These are phyloP conservation scores for Penicillium manginii DNA, from an alignment of 495 filamentous ascomycete genomes.

Conservation along the genomic window DNA sequence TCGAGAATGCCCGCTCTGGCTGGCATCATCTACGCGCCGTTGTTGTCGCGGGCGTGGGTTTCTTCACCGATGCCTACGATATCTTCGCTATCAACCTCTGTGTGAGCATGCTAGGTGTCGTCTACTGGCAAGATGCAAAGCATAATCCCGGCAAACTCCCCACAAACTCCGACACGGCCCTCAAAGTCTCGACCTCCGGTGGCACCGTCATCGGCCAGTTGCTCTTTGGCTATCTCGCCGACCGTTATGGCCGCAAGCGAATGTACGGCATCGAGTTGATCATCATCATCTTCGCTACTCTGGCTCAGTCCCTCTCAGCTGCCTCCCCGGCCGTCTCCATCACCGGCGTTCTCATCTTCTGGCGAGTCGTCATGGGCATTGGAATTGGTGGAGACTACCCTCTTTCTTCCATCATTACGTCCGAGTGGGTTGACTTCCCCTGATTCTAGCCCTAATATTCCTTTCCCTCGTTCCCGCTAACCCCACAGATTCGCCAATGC, in stretches of 20 bases:
- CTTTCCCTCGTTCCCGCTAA: constrained; percentile 1
- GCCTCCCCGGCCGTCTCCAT: constrained; percentile 70
- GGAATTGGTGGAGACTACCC: constrained; percentile 90
- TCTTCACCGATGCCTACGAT: constrained; percentile 81
- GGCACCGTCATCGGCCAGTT: constrained; percentile 88
- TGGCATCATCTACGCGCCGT: constrained; percentile 79
- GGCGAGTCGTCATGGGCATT: constrained; percentile 83
- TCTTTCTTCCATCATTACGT: constrained; percentile 81
- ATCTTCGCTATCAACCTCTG: constrained; percentile 81
- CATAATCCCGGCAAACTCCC: constrained; percentile 59
- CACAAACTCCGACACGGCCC: constrained; percentile 71
- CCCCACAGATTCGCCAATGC: constrained; percentile 71
- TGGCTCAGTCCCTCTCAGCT: constrained; percentile 75
- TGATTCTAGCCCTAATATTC: no score
- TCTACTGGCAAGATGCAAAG: constrained; percentile 64
- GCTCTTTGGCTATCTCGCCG: constrained; percentile 78
- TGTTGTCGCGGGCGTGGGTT: constrained; percentile 80
- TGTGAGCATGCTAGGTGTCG: constrained; percentile 72
- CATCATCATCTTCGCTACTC: constrained; percentile 82
- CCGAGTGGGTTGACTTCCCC: constrained; percentile 56
- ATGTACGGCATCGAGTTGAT: constrained; percentile 92
- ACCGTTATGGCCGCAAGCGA: constrained; percentile 75
- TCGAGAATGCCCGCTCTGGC: constrained; percentile 79
- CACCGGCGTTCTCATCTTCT: constrained; percentile 81
- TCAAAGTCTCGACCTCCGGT: constrained; percentile 86